phyloP scores from a whole-genome alignment of 495 filamentous ascomycete species.

The Viridothelium virens region DNA sequence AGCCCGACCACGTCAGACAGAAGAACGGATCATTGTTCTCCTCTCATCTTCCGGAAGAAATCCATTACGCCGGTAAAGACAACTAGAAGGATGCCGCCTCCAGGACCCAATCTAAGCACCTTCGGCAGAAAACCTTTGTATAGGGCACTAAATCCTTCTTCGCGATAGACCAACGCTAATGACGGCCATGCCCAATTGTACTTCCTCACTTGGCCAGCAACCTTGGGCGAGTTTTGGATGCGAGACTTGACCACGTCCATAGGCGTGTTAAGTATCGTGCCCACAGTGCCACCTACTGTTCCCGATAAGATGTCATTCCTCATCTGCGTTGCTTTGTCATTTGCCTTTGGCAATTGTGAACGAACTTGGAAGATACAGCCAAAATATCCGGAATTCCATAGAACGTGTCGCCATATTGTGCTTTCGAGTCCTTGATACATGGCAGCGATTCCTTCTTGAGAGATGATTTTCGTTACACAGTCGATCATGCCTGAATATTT shows the following conservation, averaged over 20 bases:
- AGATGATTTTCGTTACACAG: constrained; percentile 75
- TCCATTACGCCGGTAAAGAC: constrained; percentile 94
- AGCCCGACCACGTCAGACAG: background rate
- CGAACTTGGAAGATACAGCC: constrained; percentile 96
- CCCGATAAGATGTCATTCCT: constrained; percentile 82
- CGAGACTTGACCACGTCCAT: constrained; percentile 97
- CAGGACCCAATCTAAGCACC: constrained; percentile 79
- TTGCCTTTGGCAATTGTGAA: constrained; percentile 62
- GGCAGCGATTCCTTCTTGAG: constrained; percentile 73
- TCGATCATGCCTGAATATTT: constrained; percentile 95
- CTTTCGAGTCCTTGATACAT: constrained; percentile 96
- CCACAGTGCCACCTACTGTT: constrained; percentile 78
- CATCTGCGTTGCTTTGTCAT: constrained; percentile 70
- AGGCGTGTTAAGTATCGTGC: constrained; percentile 91
- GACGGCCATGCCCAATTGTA: constrained; percentile 97
- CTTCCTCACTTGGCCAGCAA: constrained; percentile 72
- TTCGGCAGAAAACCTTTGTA: constrained; percentile 99
- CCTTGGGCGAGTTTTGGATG: constrained; percentile 84
- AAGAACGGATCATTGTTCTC: constrained; percentile 16
- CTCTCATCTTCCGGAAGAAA: constrained; percentile 61
- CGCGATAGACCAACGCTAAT: constrained; percentile 74
- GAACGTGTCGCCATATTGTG: constrained; percentile 91
- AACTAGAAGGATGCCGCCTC: constrained; percentile 85
- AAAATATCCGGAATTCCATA: constrained; percentile 98
- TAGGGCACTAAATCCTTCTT: constrained; percentile 85